These are phyloP conservation scores for Aspergillus texensis DNA, from an alignment of 2,329 filamentous ascomycete genomes.

Conservation along the genomic window DNA sequence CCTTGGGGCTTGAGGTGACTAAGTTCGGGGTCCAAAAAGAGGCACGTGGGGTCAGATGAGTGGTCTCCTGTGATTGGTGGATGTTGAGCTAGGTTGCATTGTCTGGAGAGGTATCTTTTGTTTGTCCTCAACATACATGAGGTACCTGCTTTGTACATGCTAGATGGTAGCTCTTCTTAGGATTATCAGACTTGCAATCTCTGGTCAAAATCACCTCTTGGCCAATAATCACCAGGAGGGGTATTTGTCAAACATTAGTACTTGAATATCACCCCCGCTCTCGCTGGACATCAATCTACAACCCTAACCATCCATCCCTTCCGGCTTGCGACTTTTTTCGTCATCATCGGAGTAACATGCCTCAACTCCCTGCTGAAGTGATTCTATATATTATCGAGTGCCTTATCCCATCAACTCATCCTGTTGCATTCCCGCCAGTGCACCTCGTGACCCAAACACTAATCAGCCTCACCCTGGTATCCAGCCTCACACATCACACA, in stretches of 20 bases:
- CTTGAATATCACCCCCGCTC: neutral
- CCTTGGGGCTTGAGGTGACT: neutral
- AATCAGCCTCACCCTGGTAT: slow-evolving; percentile 15
- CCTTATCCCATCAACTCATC: slow-evolving; percentile 11
- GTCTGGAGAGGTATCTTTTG: neutral
- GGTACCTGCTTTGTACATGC: neutral
- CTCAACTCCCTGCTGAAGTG: slow-evolving; percentile 9
- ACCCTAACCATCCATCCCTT: neutral
- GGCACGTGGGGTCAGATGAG: neutral
- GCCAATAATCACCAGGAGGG: neutral
- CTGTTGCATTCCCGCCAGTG: slow-evolving; percentile 7
- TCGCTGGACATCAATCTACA: neutral
- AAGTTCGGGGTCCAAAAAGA: neutral
- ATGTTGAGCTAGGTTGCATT: neutral
- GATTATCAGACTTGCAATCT: neutral
- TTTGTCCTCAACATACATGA: neutral
- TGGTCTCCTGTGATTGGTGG: neutral
- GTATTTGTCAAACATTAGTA: neutral
- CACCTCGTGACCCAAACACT: slow-evolving; percentile 18
- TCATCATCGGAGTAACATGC: neutral
- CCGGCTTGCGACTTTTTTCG: neutral
- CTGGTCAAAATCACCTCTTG: neutral
- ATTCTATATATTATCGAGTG: slow-evolving; percentile 18
- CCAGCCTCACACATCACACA: slow-evolving; percentile 13
- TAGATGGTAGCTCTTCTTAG: fast-evolving